Evolutionary conservation across 352 stramenopile genomes (phyloP).

Genomic region (Phytophthora capsici): DNA sequence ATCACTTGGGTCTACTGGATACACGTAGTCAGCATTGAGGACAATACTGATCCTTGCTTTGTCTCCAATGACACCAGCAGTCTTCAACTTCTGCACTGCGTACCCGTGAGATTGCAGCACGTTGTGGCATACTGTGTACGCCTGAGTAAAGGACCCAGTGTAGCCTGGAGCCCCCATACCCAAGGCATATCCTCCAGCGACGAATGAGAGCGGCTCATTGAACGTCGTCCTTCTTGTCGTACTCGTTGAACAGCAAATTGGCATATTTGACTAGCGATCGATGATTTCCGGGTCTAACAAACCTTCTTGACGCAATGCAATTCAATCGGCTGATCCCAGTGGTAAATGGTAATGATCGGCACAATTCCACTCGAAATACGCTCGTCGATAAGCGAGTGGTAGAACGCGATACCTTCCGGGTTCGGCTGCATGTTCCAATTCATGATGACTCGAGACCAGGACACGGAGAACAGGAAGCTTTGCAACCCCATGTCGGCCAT

Average conservation of each 20-base stretch:
- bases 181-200: constrained; percentile 51
- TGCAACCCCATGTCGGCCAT: constrained; percentile 92
- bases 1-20: constrained; percentile 78
- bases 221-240: constrained; percentile 93
- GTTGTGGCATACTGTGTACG: constrained; percentile 81
- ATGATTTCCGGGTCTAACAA: constrained; percentile 60
- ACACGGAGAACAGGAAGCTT: constrained; percentile 94
- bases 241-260: constrained; percentile 87
- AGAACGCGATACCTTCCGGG: constrained; percentile 88
- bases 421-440: constrained; percentile 94
- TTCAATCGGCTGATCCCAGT: constrained; percentile 93
- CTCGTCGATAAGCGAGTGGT: constrained; percentile 91
- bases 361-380: constrained; percentile 40
- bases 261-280: constrained; percentile 85
- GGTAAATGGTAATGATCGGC: constrained; percentile 90
- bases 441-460: constrained; percentile 92
- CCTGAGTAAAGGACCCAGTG: constrained; percentile 40
- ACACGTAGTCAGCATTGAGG: constrained; percentile 80
- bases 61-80: constrained; percentile 31
- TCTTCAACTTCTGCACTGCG: constrained; percentile 68
- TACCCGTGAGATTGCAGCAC: constrained; percentile 88
- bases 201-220: constrained; percentile 92
- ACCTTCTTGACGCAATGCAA: constrained; percentile 73
- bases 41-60: constrained; percentile 92
- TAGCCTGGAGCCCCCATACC: constrained; percentile 53